Base-by-base conservation (phyloP, 495 filamentous ascomycete species). In the Xylaria curta region DNA sequence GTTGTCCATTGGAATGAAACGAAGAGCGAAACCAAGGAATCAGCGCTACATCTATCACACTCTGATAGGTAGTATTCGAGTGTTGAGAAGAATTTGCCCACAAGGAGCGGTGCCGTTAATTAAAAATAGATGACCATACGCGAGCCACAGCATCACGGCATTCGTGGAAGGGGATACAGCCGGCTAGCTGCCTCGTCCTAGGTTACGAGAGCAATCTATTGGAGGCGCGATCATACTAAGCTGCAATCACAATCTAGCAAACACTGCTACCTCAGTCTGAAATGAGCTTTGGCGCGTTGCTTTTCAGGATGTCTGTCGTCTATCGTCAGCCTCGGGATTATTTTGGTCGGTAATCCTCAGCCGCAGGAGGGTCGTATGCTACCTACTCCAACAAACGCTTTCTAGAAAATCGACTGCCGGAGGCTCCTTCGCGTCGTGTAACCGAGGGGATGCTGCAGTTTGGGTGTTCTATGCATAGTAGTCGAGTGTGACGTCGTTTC, bases 401-500 rank as follows among this genome's bases (percentile, higher is more conserved):
- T 67, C 65, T 67, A 67, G 65, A 67, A 67, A 54, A 10, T 54
- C 19, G 46, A 66, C 26, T 49, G 46, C 63, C 46, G 63, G 63
- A 44, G 31, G 10, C 1, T 21, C 44, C 53, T 59, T 68, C 54
- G 66, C 26, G 47, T 66, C 61, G 60, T 51, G 62, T 71, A 56
- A 56, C 69, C 62, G 59, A 54, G 26, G 62, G 44, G 15, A 51
- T 46, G 63, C 58, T 70, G 58, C 68, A 40, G 49, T 51, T 38
- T 56, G 49, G 49, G 2, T 49, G 47, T 65, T 71, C 61, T 51
- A 66, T 71, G 62, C 62, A 71, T 56, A 59, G 47, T 10, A 60
- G 51, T 68, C 36, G 51, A 60, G 59, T 60, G 69, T 60, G 60
- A 66, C 62, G 51, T 59, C 62, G 62, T 65, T 66, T 71, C 69